These are phyloP conservation scores for Chytriomyces sp. DNA, from an alignment of 192 early-diverging fungal genomes.

Conservation along the genomic window DNA sequence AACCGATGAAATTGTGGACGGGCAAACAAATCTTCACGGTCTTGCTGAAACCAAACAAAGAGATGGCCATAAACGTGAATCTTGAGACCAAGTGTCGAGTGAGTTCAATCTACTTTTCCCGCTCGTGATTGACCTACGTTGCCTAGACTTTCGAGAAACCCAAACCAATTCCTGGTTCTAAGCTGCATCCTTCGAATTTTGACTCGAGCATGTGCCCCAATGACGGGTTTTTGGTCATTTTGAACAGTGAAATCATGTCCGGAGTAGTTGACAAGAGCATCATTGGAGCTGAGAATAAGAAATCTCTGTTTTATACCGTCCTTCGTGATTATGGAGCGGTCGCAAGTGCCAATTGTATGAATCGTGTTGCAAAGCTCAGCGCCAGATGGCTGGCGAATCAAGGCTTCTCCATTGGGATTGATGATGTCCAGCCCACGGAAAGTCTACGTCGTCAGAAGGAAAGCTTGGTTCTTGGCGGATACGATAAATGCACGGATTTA, in stretches of 20 bases:
- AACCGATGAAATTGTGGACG: constrained; percentile 91
- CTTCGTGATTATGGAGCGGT: constrained; percentile 87
- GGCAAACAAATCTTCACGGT: constrained; percentile 95
- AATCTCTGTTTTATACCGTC: constrained; percentile 90
- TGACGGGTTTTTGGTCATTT: constrained; percentile 88
- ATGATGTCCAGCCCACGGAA: constrained; percentile 92
- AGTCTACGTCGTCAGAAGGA: constrained; percentile 79
- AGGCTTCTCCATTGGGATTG: constrained; percentile 98
- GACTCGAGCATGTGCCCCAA: constrained; percentile 72
- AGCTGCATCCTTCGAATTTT: constrained; percentile 29
- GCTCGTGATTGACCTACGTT: constrained; percentile 44
- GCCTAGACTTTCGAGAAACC: constrained; percentile 46
- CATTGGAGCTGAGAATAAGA: constrained; percentile 96
- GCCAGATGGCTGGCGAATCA: constrained; percentile 89
- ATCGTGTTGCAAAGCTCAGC: constrained; percentile 86
- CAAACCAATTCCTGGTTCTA: constrained; percentile 13
- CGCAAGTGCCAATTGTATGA: constrained; percentile 91
- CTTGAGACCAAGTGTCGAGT: constrained; percentile 81
- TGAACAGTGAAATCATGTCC: constrained; percentile 93
- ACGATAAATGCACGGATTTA: constrained; percentile 79
- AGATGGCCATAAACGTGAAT: constrained; percentile 73
- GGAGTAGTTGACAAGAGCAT: constrained; percentile 92
- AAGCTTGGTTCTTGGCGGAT: constrained; percentile 74
- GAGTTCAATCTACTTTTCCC: background rate
- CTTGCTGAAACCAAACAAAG: constrained; percentile 81